Evolutionary conservation across 1,139 yeast species (phyloP), one percentile per base, ranked within the genome.

Genomic region (Diutina scorzettiae): DNA sequence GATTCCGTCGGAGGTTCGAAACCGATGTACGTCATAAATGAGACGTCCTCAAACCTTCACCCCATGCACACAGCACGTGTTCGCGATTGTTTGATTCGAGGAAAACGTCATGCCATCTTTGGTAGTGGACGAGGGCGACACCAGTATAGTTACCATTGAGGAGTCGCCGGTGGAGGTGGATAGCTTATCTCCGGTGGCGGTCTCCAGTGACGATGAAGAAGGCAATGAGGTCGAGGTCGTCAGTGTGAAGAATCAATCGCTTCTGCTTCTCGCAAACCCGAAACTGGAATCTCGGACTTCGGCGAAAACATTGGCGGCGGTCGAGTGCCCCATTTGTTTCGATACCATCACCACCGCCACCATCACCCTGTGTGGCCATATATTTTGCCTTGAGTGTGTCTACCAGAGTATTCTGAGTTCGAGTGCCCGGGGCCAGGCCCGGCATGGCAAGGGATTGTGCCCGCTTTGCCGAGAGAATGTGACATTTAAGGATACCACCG

Each of bases 271-370:
- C 16, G 54, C 50, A 41, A 54, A 49, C 32, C 54, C 12, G 51
- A 54, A 6, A 54, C 45, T 45, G 2, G 51, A 52, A 37, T 48
- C 5, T 6, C 14, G 28, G 11, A 21, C 39, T 9, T n/a, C 52
- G 14, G 56, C 61, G 30, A 67, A 67, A 51, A 59, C 55, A 36
- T 50, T 69, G 41, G 53, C 60, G 16, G 68, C 65, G 45, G 53
- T 64, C 16, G 66, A 66, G 49, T 69, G 74, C 49, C 74, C 74
- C 17, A 65, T 69, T 19, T 69, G 74, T 50, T 68, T 69, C 48
- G 74, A 69, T 45, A 58, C 60, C n/a, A 52, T 69, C 31, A 53
- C 56, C 4, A 54, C 52, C 39, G 73, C 73, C 27, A 66, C 72
- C 23, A 58, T 63, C 32, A 67, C 73, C 0, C 53, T 62, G 2